Evolutionary conservation across 2,329 filamentous ascomycete species (phyloP).

Genomic region (Penicillium sp.): DNA sequence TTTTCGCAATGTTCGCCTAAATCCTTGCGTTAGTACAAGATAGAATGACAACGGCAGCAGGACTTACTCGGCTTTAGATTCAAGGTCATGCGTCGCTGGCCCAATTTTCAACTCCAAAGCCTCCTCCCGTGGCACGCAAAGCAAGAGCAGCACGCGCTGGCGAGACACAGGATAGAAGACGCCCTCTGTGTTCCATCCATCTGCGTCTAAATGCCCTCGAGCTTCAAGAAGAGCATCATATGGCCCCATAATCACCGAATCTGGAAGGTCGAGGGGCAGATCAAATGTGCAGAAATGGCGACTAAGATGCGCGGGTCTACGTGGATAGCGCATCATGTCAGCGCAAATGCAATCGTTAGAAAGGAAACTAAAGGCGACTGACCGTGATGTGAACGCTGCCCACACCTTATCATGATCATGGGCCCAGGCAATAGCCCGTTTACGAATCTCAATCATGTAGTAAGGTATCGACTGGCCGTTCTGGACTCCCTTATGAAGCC

Average conservation of each 20-base stretch:
- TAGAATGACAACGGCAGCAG: background rate
- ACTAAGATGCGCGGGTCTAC: conserved; percentile 4
- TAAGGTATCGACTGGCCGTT: background rate
- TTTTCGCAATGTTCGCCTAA: background rate
- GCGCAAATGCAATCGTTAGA: background rate
- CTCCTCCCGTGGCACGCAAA: conserved; percentile 1
- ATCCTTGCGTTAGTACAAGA: background rate
- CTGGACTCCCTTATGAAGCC: conserved; percentile 4
- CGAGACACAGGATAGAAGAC: conserved; percentile 3
- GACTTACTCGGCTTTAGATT: background rate
- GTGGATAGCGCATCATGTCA: too few relatives aligned
- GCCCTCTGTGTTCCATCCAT: conserved; percentile 5
- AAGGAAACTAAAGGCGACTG: background rate
- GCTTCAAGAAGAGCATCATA: background rate
- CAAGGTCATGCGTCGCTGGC: background rate
- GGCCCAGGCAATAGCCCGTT: conserved; percentile 5
- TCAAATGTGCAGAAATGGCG: conserved; percentile 5
- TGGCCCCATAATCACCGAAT: conserved; percentile 1
- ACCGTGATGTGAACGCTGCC: conserved; percentile 4
- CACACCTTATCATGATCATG: conserved; percentile 8
- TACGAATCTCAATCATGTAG: conserved; percentile 6
- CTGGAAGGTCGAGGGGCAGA: conserved; percentile 5
- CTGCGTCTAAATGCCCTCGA: conserved; percentile 1
- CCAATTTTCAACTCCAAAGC: background rate
- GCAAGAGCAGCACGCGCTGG: conserved; percentile 1